Conservation (phyloP, 129 eudicot species). For the Scalesia atractyloides region DNA sequence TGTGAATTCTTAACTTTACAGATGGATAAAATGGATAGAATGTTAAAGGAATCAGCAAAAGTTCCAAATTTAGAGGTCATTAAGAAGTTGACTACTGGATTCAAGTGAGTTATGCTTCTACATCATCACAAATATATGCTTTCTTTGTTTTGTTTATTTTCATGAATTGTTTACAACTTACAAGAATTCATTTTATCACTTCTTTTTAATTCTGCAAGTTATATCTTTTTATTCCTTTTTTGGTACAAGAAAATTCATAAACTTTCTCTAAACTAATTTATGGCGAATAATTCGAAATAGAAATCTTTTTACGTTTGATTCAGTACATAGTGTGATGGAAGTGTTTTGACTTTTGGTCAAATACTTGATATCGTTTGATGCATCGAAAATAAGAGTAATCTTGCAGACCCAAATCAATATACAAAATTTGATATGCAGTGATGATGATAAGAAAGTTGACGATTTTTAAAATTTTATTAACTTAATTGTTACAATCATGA, state of each 20-base stretch:
- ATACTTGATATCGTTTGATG: not conserved
- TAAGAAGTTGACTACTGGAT: conserved; percentile 52
- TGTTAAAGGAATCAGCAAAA: conserved; percentile 42
- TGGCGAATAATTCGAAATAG: not conserved
- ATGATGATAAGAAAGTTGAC: not conserved
- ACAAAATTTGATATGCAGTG: not conserved
- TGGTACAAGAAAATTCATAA: not conserved
- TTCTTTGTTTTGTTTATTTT: not conserved
- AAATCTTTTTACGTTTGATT: not conserved
- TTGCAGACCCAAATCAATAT: not conserved
- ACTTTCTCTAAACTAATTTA: not conserved
- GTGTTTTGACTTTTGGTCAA: not conserved
- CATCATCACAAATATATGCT: not conserved
- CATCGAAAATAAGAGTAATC: not conserved
- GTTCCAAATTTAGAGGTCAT: conserved; percentile 37
- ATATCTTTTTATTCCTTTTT: not conserved
- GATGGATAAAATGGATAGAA: conserved; percentile 77
- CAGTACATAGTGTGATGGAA: not conserved
- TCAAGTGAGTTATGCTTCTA: conserved; percentile 56
- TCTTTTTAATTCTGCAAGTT: too few species aligned
- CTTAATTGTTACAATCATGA: conserved; percentile 1
- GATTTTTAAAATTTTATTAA: too few species aligned
- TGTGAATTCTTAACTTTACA: conserved; percentile 30
- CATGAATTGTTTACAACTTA: conserved; percentile 2
- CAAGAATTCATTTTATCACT: not conserved